phyloP scores from a whole-genome alignment of 140 eudicot genomes.

The Oenanthe javanica region DNA sequence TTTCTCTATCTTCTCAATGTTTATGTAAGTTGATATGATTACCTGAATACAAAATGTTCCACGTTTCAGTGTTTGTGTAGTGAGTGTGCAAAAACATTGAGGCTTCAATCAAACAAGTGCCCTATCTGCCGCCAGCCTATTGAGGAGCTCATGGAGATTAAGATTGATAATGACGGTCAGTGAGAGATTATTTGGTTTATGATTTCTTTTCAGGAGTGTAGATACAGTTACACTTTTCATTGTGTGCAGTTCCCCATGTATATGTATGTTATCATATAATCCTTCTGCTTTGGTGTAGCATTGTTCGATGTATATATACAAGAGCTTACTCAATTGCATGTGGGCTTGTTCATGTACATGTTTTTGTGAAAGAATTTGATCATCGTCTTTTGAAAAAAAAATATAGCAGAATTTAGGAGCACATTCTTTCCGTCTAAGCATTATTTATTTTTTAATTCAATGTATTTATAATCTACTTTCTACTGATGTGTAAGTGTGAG shows the following conservation, averaged over 20 bases:
- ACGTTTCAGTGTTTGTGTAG: slow-evolving; percentile 76
- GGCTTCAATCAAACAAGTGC: slow-evolving; percentile 71
- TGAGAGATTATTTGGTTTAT: slow-evolving; percentile 35
- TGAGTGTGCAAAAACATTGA: slow-evolving; percentile 66
- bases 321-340: slow-evolving; percentile 16
- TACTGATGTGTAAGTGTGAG: slow-evolving; percentile 26
- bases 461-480: neutral
- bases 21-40: neutral
- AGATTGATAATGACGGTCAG: slow-evolving; percentile 29
- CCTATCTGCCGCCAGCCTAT: slow-evolving; percentile 75
- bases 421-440: neutral
- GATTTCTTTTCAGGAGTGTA: slow-evolving; percentile 9
- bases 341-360: slow-evolving; percentile 4
- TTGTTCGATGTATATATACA: slow-evolving; percentile 15
- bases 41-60: slow-evolving; percentile 10
- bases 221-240: slow-evolving; percentile 27
- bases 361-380: slow-evolving; percentile 13
- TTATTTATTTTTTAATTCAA: neutral
- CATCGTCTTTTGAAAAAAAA: neutral
- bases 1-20: neutral
- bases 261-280: neutral
- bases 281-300: neutral
- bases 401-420: neutral
- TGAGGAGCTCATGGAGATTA: slow-evolving; percentile 70
- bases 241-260: slow-evolving; percentile 21